A percentile compares a stretch with the other conserved stretches of the same genome.
Evolutionary conservation across 345 rosid species (phyloP).

Genomic region (Pugionium dolabratum): DNA sequence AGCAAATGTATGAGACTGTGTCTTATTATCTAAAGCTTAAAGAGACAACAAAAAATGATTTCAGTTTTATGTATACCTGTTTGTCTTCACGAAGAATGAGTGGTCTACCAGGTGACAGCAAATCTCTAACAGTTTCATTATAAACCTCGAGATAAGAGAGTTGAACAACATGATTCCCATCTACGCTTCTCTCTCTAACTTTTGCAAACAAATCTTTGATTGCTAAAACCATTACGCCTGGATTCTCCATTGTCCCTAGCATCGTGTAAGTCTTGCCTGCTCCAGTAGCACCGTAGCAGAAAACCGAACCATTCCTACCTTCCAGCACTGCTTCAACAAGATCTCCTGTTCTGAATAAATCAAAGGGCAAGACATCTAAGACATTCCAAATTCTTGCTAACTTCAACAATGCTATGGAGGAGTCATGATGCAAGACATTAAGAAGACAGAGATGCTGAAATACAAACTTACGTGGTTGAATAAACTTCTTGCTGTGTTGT

Average conservation of each 20-base stretch:
- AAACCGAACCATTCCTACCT: slow-evolving; percentile 96
- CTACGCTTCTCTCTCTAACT: slow-evolving; percentile 80
- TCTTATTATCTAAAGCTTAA: slow-evolving; percentile 9
- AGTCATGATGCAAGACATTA: slow-evolving; percentile 2
- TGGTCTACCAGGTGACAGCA: slow-evolving; percentile 97
- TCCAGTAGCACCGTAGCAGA: slow-evolving; percentile 97
- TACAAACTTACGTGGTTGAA: slow-evolving; percentile 70
- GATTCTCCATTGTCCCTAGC: slow-evolving; percentile 88
- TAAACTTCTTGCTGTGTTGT: slow-evolving; percentile 80
- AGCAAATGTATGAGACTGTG: slow-evolving; percentile 18
- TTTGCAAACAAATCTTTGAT: slow-evolving; percentile 87
- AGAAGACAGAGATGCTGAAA: not conserved
- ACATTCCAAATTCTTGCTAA: not conserved
- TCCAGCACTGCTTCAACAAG: slow-evolving; percentile 86
- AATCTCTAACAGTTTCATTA: slow-evolving; percentile 87
- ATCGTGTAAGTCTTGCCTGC: slow-evolving; percentile 96
- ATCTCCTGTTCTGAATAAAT: slow-evolving; percentile 71
- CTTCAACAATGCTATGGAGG: slow-evolving; percentile 2
- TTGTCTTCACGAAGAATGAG: slow-evolving; percentile 91
- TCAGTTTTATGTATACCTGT: slow-evolving; percentile 51
- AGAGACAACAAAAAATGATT: not conserved
- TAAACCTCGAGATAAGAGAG: slow-evolving; percentile 95
- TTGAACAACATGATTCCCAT: slow-evolving; percentile 86
- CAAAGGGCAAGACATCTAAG: slow-evolving; percentile 8
- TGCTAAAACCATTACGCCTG: slow-evolving; percentile 98